phyloP scores from a whole-genome alignment of 768 basidiomycete genomes.

The Calocybe gangraenosa region DNA sequence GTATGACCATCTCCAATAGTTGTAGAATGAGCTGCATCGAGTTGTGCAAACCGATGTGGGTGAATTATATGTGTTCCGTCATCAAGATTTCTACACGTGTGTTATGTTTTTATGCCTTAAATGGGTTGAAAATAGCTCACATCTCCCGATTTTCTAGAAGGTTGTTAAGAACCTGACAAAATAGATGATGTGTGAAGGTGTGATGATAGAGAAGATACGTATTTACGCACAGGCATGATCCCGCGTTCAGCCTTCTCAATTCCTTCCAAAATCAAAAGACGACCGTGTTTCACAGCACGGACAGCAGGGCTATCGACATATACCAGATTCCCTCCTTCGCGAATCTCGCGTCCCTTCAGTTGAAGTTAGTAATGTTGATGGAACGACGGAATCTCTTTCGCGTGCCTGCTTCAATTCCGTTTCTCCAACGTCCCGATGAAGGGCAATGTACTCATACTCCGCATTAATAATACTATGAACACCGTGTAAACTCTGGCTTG shows the following conservation, averaged over 20 bases:
- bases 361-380: neutral
- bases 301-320: conserved; percentile 69
- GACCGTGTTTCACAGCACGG: conserved; percentile 60
- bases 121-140: conserved; percentile 23
- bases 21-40: conserved; percentile 28
- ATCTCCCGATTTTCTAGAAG: conserved; percentile 71
- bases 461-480: conserved; percentile 49
- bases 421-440: conserved; percentile 69
- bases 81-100: conserved; percentile 55
- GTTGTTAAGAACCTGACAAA: conserved; percentile 52
- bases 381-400: neutral
- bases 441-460: conserved; percentile 65
- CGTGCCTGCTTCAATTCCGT: conserved; percentile 64
- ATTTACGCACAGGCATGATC: conserved; percentile 59
- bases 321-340: conserved; percentile 55
- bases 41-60: conserved; percentile 50
- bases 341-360: conserved; percentile 53
- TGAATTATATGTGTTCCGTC: conserved; percentile 70
- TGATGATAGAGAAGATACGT: neutral
- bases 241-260: conserved; percentile 72
- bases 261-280: conserved; percentile 62
- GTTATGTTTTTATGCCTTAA: neutral
- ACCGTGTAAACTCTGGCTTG: neutral
- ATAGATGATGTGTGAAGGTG: neutral
- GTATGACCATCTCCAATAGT: conserved; percentile 32